Conservation (phyloP, 345 rosid genomes). For the Fremontodendron californicum region DNA sequence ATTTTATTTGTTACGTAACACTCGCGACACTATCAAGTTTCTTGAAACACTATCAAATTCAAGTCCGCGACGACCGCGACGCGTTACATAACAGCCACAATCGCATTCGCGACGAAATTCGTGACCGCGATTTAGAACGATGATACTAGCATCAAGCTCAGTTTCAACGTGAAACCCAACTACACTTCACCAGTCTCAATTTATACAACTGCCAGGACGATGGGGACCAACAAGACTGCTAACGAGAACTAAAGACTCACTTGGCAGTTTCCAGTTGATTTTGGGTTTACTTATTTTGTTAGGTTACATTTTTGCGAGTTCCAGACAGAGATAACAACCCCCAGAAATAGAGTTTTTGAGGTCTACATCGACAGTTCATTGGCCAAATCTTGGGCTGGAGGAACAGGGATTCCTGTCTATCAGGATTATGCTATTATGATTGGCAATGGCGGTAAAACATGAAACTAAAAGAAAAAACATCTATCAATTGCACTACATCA, state of each 20-base stretch:
- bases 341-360: conserved; percentile 10
- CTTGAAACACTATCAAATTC: too few species aligned
- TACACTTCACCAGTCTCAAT: neutral
- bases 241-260: conserved; percentile 19
- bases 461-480: conserved; percentile 21
- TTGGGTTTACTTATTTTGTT: conserved; percentile 19
- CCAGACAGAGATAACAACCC: neutral
- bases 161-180: neutral
- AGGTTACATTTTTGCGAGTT: conserved; percentile 39
- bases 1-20: too few species aligned
- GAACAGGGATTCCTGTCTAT: neutral
- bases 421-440: neutral
- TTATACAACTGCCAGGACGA: neutral
- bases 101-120: too few species aligned
- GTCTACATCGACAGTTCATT: neutral
- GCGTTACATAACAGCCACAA: too few species aligned
- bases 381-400: neutral
- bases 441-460: neutral
- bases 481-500: conserved; percentile 26
- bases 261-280: conserved; percentile 28
- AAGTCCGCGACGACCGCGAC: too few species aligned
- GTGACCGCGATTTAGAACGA: too few species aligned
- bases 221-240: neutral
- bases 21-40: too few species aligned
- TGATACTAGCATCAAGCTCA: neutral